Evolutionary conservation across 257 asterid species (phyloP).

Genomic region (Thymus quinquecostatus): DNA sequence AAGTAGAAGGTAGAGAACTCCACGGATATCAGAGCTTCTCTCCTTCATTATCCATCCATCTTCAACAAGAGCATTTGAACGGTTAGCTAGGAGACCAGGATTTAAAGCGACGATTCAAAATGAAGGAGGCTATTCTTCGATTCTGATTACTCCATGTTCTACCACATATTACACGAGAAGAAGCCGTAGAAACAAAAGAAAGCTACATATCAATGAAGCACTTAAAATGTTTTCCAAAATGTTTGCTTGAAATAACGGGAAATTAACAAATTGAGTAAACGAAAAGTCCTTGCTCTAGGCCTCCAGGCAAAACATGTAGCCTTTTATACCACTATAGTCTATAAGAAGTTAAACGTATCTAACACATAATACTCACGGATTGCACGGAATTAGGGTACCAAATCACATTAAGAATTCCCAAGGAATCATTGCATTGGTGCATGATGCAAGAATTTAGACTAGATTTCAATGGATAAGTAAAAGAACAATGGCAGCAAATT

Average conservation of each 20-base stretch:
- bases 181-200: background rate
- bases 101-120: background rate
- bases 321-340: background rate
- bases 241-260: background rate
- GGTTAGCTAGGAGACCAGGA: background rate
- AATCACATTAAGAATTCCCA: conserved; percentile 12
- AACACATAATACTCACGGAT: conserved; percentile 4
- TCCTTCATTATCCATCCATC: conserved; percentile 1
- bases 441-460: background rate
- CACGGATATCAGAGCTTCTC: background rate
- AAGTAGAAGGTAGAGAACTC: background rate
- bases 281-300: background rate
- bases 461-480: conserved; percentile 1
- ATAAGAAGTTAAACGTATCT: background rate
- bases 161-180: background rate
- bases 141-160: background rate
- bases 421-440: background rate
- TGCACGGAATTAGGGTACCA: background rate
- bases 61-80: background rate
- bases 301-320: background rate
- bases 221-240: background rate
- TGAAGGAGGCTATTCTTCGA: no score
- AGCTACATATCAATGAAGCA: background rate
- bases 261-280: background rate
- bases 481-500: conserved; percentile 7